Base-by-base conservation (phyloP, 2,329 filamentous ascomycete genomes). In the Claviceps sp. region DNA sequence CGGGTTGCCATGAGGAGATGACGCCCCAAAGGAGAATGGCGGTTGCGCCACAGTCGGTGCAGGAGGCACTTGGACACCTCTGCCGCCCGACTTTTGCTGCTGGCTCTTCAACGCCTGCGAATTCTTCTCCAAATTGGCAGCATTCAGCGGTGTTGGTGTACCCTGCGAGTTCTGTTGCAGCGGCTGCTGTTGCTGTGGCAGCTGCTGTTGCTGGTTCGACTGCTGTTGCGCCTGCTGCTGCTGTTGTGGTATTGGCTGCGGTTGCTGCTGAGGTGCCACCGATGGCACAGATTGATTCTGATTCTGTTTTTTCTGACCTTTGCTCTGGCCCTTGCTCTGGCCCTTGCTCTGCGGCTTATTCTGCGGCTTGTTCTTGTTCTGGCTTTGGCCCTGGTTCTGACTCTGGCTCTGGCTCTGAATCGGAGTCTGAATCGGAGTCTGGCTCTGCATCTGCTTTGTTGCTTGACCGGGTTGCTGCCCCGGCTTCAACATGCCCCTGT, bases 1-100 rank as follows among this genome's bases (percentile, higher is more conserved):
- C 2, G 80, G 80, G 52, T 77, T 75, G 13, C 79, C 80, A 56
- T 80, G 76, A 37, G 81, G 80, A 5, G 80, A 82, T 8, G 71
- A 67, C 18, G 71, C 74, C 13, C 74, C 74, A 52, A 82, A 73
- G 26, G 70, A 65, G 62, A 80, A 81, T 0, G 79, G 79, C 16
- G 78, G 74, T 55, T 81, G 77, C 14, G 73, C 60, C 1, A 74
- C 74, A 0, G 77, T 82, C 16, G 80, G 79, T 9, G 80, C 78
- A 13, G 77, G 71, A 3, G 79, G 78, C 0, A 74, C 65, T 55
- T 76, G 72, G 8, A 67, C 70, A 8, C 65, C 66, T 60, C 75
- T 78, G 61, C 69, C 74, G 37, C 57, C 50, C 26, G 54, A 52
- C 53, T 67, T 70, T 22, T 66, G 60, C 48, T 66, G 60, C 48